phyloP scores from a whole-genome alignment of 768 basidiomycete genomes.

The Phylloporus arenicola region DNA sequence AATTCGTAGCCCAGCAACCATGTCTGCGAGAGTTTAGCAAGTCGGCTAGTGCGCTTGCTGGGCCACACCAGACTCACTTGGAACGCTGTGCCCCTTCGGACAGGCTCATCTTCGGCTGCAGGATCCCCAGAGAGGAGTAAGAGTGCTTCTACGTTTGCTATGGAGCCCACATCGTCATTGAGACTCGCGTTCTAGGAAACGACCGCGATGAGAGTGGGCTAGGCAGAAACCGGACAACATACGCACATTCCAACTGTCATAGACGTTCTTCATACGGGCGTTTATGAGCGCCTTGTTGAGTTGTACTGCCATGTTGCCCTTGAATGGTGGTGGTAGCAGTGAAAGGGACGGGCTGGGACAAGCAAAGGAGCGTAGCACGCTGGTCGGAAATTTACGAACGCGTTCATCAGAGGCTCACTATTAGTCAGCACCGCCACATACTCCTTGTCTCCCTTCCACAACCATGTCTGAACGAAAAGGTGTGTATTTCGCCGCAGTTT shows the following conservation, averaged over 20 bases:
- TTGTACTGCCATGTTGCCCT: conserved; percentile 55
- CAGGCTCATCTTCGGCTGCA: conserved; percentile 81
- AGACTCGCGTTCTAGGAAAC: conserved; percentile 50
- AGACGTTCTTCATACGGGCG: conserved; percentile 52
- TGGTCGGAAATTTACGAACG: conserved; percentile 30
- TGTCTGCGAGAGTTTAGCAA: conserved; percentile 48
- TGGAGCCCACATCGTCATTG: conserved; percentile 65
- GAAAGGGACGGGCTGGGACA: conserved; percentile 13
- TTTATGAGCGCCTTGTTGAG: conserved; percentile 59
- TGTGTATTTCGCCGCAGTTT: conserved; percentile 18
- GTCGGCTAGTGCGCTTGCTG: not conserved
- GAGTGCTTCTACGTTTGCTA: conserved; percentile 66
- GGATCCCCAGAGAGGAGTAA: conserved; percentile 73
- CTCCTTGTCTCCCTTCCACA: conserved; percentile 6
- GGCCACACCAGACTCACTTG: conserved; percentile 53
- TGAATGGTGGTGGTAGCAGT: not conserved
- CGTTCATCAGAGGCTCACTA: conserved; percentile 13
- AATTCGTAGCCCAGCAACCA: conserved; percentile 98
- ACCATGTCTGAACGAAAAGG: conserved; percentile 85
- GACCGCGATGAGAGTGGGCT: conserved; percentile 4
- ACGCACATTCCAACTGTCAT: conserved; percentile 60
- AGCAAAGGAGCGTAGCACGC: conserved; percentile 15
- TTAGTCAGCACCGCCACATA: conserved; percentile 27
- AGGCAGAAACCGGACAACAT: conserved; percentile 6
- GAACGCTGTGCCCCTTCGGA: conserved; percentile 85